Conservation (phyloP, 2,329 filamentous ascomycete species). For the Diaporthe velutina region DNA sequence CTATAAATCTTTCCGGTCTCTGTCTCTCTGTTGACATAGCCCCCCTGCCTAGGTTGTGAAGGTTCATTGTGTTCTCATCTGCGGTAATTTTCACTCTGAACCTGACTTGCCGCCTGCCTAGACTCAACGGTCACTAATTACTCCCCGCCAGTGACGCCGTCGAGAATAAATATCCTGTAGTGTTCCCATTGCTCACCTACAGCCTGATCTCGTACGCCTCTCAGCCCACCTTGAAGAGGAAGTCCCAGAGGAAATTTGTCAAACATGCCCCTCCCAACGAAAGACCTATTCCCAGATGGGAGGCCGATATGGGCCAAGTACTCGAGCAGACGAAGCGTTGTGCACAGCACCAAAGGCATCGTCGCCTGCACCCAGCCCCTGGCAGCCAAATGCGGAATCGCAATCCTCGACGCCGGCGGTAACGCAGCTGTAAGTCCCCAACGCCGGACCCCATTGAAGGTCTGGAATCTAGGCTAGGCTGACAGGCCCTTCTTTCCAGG, state of each 20-base stretch:
- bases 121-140: not conserved
- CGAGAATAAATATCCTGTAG: not conserved
- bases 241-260: not conserved
- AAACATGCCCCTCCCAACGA: conserved; percentile 62
- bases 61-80: too few relatives aligned
- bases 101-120: not conserved
- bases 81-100: not conserved
- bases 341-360: conserved; percentile 93
- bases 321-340: conserved; percentile 86
- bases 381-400: conserved; percentile 88
- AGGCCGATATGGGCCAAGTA: conserved; percentile 72
- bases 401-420: conserved; percentile 86
- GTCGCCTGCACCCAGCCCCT: conserved; percentile 91
- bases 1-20: not conserved
- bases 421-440: conserved; percentile 84
- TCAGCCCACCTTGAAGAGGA: not conserved
- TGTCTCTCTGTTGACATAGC: not conserved
- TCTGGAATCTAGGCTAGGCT: conserved; percentile 10
- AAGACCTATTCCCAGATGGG: conserved; percentile 60
- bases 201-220: not conserved
- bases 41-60: not conserved
- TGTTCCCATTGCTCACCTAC: not conserved
- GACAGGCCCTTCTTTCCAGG: conserved; percentile 63
- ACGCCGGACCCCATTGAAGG: not conserved
- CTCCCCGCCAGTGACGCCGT: not conserved